Evolutionary conservation across 2,329 filamentous ascomycete genomes (phyloP), one percentile per base, ranked within the genome.

Genomic region (Thelonectria rubi): DNA sequence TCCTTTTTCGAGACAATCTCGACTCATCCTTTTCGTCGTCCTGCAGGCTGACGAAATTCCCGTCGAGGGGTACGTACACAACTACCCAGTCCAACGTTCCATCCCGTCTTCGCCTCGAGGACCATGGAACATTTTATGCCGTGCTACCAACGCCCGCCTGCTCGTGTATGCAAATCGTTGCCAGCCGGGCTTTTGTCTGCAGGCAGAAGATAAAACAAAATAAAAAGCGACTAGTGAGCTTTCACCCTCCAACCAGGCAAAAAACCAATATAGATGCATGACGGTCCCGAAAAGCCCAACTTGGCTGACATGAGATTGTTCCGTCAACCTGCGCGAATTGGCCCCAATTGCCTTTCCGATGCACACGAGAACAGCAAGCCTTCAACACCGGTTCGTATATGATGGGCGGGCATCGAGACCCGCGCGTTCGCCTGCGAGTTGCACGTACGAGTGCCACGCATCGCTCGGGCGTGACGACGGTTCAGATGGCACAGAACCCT

Each of bases 1-100:
- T 63, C 56, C 50, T 55, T n/a, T n/a, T n/a, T n/a, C n/a, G n/a
- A n/a, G n/a, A n/a, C 51, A 63, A 55, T 60, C 50, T 39, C 52
- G 34, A 37, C 34, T 37, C 34, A 45, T n/a, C 50, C 17, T 56
- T 32, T 39, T 47, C 51, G 46, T 45, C 26, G 51, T 43, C 21
- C 39, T 58, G 60, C 55, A 50, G 5, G 51, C 55, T 58, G 47
- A 55, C 60, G 60, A 32, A 42, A 61, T 61, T 17, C 18, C 18
- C 40, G 9, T 20, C 40, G 18, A 30, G 26, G 39, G 34, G 34
- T 37, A 37, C 34, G 34, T 15, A 30, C 26, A n/a, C n/a, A n/a
- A n/a, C n/a, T n/a, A 30, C 26, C 26, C 6, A 40, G 37, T 15
- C 37, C n/a, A 40, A 17, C 37, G 14, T 20, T 42, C n/a, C 39